Base-by-base conservation (phyloP, 352 stramenopile species). In the Aphanomyces euteiches region DNA sequence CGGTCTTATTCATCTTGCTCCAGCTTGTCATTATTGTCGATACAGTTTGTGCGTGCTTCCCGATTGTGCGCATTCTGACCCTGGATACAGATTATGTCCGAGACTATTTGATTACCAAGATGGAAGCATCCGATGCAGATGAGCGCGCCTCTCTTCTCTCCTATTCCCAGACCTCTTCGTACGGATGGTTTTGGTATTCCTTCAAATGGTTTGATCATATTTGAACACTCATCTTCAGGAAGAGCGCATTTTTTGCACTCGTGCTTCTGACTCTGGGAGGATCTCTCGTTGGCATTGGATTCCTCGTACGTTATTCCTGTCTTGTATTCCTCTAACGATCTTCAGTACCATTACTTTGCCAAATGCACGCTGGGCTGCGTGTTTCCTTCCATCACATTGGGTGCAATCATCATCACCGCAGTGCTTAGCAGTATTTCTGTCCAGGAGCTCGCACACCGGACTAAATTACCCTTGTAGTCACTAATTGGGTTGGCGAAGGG, bases 21-120 rank as follows among this genome's bases (percentile, higher is more conserved):
- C 85, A 92, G 75, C 88, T 92, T 69, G 69, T 90, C 74, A 92
- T 92, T 73, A 89, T 92, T 72, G 69, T 92, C 59, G 85, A 92
- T 72, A 90, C 77, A 36, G 79, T 76, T 3, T 90, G 85, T 90
- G 76, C 39, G 77, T 53, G 5, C 1, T 34, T 43, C 47, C 28
- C 28, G 28, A 28, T 28, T 28, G 28, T 28, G 28, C 28, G 28
- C 28, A 28, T 28, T 28, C 28, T 2, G 28, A 28, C 28, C 28
- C 28, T 28, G 28, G 28, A 28, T 28, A 28, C 63, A 92, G 85
- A 92, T 56, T 85, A 83, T 36, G 58, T 89, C 0, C 77, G 81
- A 0, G 85, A 90, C 73, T 90, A 79, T 47, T 76, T 92, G 38
- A 53, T 92, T 15, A 71, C 82, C 39, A 87, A 90, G 47, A 90